phyloP scores from a whole-genome alignment of 495 filamentous ascomycete genomes.

The Pyrenula massariospora region DNA sequence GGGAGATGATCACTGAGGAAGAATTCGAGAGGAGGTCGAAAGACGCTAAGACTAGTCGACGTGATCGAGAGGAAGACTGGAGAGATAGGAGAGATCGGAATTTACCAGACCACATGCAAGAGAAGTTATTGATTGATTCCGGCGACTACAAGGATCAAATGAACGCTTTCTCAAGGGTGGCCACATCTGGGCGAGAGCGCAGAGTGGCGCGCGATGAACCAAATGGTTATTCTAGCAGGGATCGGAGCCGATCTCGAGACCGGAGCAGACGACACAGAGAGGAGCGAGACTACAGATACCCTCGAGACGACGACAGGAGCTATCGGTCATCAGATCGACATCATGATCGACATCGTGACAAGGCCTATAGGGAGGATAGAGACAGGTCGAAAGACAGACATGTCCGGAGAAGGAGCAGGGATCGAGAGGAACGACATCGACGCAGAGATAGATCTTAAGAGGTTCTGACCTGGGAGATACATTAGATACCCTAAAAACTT shows the following conservation, averaged over 20 bases:
- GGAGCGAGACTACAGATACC: conserved; percentile 3
- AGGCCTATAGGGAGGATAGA: neutral
- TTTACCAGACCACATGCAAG: conserved; percentile 20
- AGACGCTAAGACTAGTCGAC: conserved; percentile 21
- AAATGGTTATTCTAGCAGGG: conserved; percentile 11
- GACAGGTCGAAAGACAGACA: conserved; percentile 6
- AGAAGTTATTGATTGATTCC: conserved; percentile 33
- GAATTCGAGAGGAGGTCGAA: conserved; percentile 42
- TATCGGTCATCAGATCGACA: neutral
- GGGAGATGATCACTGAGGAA: conserved; percentile 52
- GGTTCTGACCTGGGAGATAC: too few relatives aligned
- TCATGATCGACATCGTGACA: conserved; percentile 1
- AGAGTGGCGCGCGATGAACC: conserved; percentile 1
- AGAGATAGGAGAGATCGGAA: conserved; percentile 36
- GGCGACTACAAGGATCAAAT: conserved; percentile 8
- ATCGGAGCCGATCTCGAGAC: conserved; percentile 12
- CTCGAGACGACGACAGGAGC: conserved; percentile 16
- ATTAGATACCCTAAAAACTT: too few relatives aligned
- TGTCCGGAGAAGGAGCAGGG: neutral
- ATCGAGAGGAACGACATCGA: neutral
- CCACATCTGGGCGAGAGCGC: conserved; percentile 8
- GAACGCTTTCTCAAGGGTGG: conserved; percentile 4
- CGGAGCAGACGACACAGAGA: conserved; percentile 2
- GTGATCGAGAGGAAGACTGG: conserved; percentile 29
- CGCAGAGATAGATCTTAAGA: neutral